Evolutionary conservation across 768 basidiomycete genomes (phyloP), one percentile per base, ranked within the genome.

Genomic region (Boletus edulis): DNA sequence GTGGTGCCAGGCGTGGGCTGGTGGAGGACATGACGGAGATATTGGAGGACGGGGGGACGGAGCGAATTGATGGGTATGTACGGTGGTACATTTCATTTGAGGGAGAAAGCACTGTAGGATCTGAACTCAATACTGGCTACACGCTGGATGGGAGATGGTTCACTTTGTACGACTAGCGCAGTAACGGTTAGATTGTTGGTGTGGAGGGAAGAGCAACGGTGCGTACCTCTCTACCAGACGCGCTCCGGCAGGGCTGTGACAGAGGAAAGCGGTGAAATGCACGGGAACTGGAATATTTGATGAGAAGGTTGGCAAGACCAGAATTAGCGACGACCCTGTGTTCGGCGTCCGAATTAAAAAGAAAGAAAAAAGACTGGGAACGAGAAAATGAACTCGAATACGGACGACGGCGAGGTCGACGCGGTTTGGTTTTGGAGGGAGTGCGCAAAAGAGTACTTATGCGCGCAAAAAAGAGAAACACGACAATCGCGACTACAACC

Each of bases 71-170:
- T 10, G 84, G 84, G 46, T 77, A 75, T 7, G 83, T 74, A 39
- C 87, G 79, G 66, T 87, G 82, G 66, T 87, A 78, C 74, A 89
- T 85, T 54, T 82, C 81, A 64, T 75, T 70, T 51, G 67, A 66
- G n/a, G 65, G 64, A 42, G 64, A 72, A 53, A 60, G 62, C 69
- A 70, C 67, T 72, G 58, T 38, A 34, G 51, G 59, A 57, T 37
- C 32, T 44, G 45, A 43, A 24, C 45, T 68, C 51, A 64, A 61
- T 49, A 55, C 45, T 52, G 32, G 49, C 27, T 45, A 47, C 51
- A 59, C 54, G 38, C 2, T 18, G 20, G 27, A 31, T 6, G n/a
- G 46, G 12, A 55, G 35, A 46, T 4, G 51, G 51, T 55, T 69
- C 55, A 67, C 67, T 71, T 63, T 63, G 45, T 29, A 39, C 24